Conservation (phyloP, 352 stramenopile species). For the Achlya hypogyna region DNA sequence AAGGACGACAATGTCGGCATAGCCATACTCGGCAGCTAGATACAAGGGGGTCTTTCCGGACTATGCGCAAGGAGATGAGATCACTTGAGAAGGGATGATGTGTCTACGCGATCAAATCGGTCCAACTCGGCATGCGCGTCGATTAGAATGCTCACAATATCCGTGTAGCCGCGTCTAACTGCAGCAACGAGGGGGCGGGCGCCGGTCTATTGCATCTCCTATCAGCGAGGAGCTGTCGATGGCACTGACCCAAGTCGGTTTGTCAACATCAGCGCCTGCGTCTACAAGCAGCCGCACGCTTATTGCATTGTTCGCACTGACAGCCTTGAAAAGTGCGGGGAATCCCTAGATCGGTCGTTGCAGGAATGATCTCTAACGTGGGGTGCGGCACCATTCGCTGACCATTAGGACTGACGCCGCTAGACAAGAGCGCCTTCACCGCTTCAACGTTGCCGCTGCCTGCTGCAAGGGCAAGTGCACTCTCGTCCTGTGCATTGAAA, state of each 20-base stretch:
- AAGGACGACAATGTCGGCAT: background rate
- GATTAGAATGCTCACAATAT: background rate
- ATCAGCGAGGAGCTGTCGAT: background rate
- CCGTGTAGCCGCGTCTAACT: background rate
- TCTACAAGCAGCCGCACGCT: background rate
- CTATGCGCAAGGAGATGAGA: too few relatives aligned
- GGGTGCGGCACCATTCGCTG: background rate
- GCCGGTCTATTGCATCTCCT: background rate
- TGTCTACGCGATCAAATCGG: too few relatives aligned
- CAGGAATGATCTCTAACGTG: background rate
- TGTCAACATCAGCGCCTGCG: background rate
- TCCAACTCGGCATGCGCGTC: background rate
- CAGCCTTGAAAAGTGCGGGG: background rate
- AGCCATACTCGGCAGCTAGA: background rate
- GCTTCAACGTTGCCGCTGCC: background rate
- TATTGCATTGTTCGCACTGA: background rate
- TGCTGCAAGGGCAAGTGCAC: background rate
- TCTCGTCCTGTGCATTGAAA: background rate
- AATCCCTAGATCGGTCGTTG: background rate
- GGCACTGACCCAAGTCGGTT: background rate
- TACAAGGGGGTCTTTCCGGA: too few relatives aligned
- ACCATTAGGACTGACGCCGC: background rate
- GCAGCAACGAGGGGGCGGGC: background rate
- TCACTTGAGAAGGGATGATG: too few relatives aligned
- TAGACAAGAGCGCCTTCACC: background rate